Percentiles rank a stretch among this genome's conserved stretches.
phyloP scores from a whole-genome alignment of 225 moss, liverwort and hornwort genomes.

The Rhytidiadelphus loreus region DNA sequence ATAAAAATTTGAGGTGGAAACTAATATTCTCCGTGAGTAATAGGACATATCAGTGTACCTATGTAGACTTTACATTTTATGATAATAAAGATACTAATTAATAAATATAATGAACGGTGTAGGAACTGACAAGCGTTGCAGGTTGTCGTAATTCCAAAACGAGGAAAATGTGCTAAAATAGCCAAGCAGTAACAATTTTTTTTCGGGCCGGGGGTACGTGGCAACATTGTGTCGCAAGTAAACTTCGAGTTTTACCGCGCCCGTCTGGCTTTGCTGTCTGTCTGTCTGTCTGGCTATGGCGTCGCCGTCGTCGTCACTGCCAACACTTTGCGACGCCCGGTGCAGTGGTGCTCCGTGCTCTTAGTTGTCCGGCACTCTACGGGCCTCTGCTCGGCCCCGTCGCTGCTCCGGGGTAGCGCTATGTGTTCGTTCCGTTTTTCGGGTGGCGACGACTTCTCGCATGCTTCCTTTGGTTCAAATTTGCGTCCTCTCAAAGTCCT shows the following conservation, averaged over 20 bases:
- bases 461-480: background rate
- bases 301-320: background rate
- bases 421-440: background rate
- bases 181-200: background rate
- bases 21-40: background rate
- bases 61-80: background rate
- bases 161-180: background rate
- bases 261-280: background rate
- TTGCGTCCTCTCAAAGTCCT: background rate
- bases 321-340: background rate
- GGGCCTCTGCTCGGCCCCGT: background rate
- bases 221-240: background rate
- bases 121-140: too few relatives aligned
- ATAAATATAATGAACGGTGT: background rate
- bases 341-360: background rate
- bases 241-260: background rate
- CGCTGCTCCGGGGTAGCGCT: background rate
- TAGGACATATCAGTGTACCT: background rate
- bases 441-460: background rate
- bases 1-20: background rate
- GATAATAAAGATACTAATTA: background rate
- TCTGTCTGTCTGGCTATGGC: background rate
- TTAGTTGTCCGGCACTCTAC: background rate
- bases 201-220: background rate
- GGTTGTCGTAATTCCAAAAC: background rate